Evolutionary conservation across 2,329 filamentous ascomycete genomes (phyloP), one percentile per base, ranked within the genome.

Genomic region (Diplodia scrobiculata): DNA sequence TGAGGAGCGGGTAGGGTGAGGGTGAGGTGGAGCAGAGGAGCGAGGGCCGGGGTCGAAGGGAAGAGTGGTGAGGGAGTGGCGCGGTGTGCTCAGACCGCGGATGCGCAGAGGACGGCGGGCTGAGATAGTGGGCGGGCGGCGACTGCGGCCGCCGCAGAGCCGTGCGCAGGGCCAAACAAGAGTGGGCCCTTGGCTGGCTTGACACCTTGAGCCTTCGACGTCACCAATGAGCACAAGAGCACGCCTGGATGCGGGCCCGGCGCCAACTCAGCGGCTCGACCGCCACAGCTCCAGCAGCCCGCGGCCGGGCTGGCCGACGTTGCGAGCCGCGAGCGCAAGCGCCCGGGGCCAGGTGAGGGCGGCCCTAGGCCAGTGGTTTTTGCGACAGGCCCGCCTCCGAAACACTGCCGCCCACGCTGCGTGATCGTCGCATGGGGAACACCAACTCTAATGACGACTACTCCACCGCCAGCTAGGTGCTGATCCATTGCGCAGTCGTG

Each of bases 371-470:
- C 58, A 48, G 48, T 47, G 41, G 21, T 36, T 62, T 36, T 32
- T 50, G 45, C 58, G 27, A 36, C 58, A 13, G 41, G 41, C 27
- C 27, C 58, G 27, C 9, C 34, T 9, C 27, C 58, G 58, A 62
- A 62, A 62, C 58, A 36, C 58, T 36, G 10, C 17, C 36, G 53
- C 55, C 55, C 48, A 19, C 58, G 58, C 58, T 62, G 41, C 45
- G 45, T 62, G 58, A 62, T 62, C 58, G 58, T 13, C 58, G 58
- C 41, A 50, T 62, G 58, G 58, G 58, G 41, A 62, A 36, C 19
- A 19, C 34, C 55, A 60, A 45, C 54, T 45, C 54, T 58, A 58
- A 29, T 45, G 54, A n/a, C 21, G 11, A 13, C 21, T n/a, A 36
- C 36, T 45, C 54, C 55, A 48, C 55, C 55, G 41, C 55, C n/a